Conservation (phyloP, 1,139 yeast species). For the Geotrichum aggregatum region DNA sequence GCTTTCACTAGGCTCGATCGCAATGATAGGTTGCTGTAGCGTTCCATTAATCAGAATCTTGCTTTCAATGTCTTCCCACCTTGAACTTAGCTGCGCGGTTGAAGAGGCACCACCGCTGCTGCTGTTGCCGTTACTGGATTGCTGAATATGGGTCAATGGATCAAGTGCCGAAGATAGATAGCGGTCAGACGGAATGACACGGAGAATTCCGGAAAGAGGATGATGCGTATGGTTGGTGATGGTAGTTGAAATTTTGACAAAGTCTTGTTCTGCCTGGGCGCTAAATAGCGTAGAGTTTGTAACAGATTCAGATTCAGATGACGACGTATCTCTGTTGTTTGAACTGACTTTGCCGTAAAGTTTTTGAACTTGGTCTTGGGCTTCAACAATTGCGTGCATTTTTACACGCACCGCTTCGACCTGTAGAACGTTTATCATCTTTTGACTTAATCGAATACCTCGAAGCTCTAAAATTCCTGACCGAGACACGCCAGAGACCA, state of each 20-base stretch:
- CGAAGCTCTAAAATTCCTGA: slow-evolving; percentile 63
- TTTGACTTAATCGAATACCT: slow-evolving; percentile 54
- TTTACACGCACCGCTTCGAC: slow-evolving; percentile 48
- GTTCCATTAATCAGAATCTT: slow-evolving; percentile 53
- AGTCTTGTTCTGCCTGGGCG: slow-evolving; percentile 39
- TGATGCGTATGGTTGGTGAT: slow-evolving; percentile 45
- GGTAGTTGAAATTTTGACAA: slow-evolving; percentile 48
- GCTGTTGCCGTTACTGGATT: slow-evolving; percentile 20
- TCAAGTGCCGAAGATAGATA: slow-evolving; percentile 22
- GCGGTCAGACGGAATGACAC: slow-evolving; percentile 57
- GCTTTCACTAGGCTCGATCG: slow-evolving; percentile 45
- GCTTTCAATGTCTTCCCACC: slow-evolving; percentile 28
- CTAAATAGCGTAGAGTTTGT: slow-evolving; percentile 7
- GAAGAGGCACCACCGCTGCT: too few species aligned
- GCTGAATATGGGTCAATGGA: slow-evolving; percentile 25
- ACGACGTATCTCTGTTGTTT: too few species aligned
- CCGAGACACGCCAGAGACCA: slow-evolving; percentile 37
- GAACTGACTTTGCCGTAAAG: slow-evolving; percentile 1
- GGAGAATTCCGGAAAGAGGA: slow-evolving; percentile 52
- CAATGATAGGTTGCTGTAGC: slow-evolving; percentile 51
- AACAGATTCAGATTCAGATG: neutral
- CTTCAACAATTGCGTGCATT: slow-evolving; percentile 30
- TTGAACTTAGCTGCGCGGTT: neutral
- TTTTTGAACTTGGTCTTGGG: slow-evolving; percentile 1
- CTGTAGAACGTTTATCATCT: slow-evolving; percentile 43